Evolutionary conservation across 2,329 filamentous ascomycete species (phyloP).

Genomic region (Blastomyces gilchristii): DNA sequence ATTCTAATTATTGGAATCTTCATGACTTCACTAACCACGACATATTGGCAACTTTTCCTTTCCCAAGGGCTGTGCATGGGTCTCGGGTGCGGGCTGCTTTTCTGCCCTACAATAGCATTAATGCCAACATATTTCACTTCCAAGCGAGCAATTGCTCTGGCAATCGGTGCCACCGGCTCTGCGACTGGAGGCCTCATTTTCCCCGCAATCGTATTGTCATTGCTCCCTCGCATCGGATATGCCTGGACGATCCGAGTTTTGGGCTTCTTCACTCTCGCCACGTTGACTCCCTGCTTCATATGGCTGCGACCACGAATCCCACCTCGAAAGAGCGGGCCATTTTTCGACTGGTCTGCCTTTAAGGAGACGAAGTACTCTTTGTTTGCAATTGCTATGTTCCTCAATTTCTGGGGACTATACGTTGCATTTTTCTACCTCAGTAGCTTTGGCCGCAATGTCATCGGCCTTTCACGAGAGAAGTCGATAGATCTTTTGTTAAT

Average conservation of each 20-base stretch:
- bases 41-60: constrained; percentile 42
- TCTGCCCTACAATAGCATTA: constrained; percentile 45
- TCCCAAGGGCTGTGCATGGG: constrained; percentile 49
- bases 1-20: constrained; percentile 41
- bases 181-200: constrained; percentile 55
- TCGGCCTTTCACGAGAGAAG: constrained; percentile 33
- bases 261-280: constrained; percentile 49
- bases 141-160: constrained; percentile 51
- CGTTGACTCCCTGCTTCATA: constrained; percentile 32
- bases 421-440: constrained; percentile 43
- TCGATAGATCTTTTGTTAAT: constrained; percentile 54
- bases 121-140: constrained; percentile 51
- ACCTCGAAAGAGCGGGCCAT: constrained; percentile 40
- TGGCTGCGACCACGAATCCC: constrained; percentile 42
- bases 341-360: constrained; percentile 45
- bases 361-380: constrained; percentile 40
- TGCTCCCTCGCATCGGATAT: constrained; percentile 52
- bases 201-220: constrained; percentile 46
- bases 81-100: constrained; percentile 46
- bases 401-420: constrained; percentile 45
- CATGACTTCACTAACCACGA: constrained; percentile 39
- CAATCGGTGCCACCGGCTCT: constrained; percentile 50
- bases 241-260: constrained; percentile 54
- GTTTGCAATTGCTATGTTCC: constrained; percentile 35
- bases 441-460: constrained; percentile 31